Conservation (phyloP, 208 protist genomes). For the Angomonas deanei region DNA sequence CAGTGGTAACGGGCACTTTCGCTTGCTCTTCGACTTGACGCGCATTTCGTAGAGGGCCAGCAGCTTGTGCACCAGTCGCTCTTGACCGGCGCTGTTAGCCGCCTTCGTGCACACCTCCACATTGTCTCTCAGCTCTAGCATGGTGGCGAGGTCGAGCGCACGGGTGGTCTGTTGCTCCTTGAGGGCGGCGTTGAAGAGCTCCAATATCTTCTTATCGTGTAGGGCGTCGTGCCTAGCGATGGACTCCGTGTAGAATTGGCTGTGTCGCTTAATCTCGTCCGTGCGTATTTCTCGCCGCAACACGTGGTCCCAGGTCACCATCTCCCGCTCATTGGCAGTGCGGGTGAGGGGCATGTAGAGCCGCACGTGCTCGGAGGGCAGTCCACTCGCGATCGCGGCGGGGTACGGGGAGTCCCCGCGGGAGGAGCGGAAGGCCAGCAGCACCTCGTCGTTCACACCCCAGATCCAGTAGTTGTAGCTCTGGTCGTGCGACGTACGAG, state of each 20-base stretch:
- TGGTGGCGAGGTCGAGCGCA: slow-evolving; percentile 72
- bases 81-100: slow-evolving; percentile 55
- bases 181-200: slow-evolving; percentile 63
- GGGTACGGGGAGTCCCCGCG: slow-evolving; percentile 61
- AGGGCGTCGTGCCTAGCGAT: slow-evolving; percentile 73
- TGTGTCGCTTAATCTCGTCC: slow-evolving; percentile 76
- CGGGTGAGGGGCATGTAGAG: slow-evolving; percentile 63
- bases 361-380: slow-evolving; percentile 60
- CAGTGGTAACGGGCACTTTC: slow-evolving; percentile 61
- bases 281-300: slow-evolving; percentile 64
- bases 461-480: slow-evolving; percentile 47
- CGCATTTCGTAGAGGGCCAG: slow-evolving; percentile 68
- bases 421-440: slow-evolving; percentile 65
- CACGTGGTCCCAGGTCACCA: slow-evolving; percentile 53
- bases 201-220: slow-evolving; percentile 73
- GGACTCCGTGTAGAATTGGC: slow-evolving; percentile 51
- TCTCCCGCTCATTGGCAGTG: slow-evolving; percentile 23
- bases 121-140: slow-evolving; percentile 78
- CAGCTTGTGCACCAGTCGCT: slow-evolving; percentile 65
- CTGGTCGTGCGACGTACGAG: slow-evolving; percentile 27
- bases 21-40: slow-evolving; percentile 42
- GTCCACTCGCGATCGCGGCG: slow-evolving; percentile 50
- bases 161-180: slow-evolving; percentile 63
- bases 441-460: slow-evolving; percentile 48
- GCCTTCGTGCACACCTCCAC: slow-evolving; percentile 56